Percentiles rank a stretch among this genome's conserved stretches.
Conservation (phyloP, 177 flowering plant genomes). For the Vitis hybrid region DNA sequence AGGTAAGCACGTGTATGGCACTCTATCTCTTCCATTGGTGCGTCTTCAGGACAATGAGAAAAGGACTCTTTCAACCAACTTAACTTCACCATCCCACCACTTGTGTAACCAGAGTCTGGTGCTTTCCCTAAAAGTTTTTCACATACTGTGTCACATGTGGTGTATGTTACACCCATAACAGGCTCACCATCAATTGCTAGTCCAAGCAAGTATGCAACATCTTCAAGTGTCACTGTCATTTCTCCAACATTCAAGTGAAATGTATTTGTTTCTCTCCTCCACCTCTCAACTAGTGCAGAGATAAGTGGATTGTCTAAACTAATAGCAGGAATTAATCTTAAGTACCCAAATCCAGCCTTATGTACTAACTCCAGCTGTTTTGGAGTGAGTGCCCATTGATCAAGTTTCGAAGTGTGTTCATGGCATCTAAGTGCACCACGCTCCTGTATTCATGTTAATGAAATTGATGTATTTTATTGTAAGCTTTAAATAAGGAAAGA, state of each 20-base stretch:
- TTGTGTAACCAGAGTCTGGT: conserved; percentile 62
- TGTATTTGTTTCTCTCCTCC: conserved; percentile 79
- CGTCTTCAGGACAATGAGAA: conserved; percentile 56
- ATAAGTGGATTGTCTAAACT: conserved; percentile 72
- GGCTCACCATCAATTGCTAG: conserved; percentile 69
- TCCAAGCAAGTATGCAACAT: conserved; percentile 59
- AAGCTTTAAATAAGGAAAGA: background rate
- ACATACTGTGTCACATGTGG: conserved; percentile 58
- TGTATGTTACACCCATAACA: conserved; percentile 63
- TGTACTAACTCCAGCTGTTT: conserved; percentile 59
- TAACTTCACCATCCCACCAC: conserved; percentile 84
- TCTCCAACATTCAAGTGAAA: conserved; percentile 76
- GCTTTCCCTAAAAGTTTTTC: conserved; percentile 46
- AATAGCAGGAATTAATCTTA: conserved; percentile 63
- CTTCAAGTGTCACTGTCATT: conserved; percentile 71
- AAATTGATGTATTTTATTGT: background rate
- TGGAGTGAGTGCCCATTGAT: conserved; percentile 57
- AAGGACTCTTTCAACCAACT: conserved; percentile 76
- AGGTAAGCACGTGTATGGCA: conserved; percentile 66
- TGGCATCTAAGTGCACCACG: conserved; percentile 80
- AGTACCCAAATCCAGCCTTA: conserved; percentile 65
- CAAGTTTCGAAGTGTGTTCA: conserved; percentile 77
- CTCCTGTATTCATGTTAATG: conserved; percentile 36
- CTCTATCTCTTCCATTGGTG: conserved; percentile 42
- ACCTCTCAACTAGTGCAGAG: conserved; percentile 74